These are phyloP conservation scores for Edaphochlamys debaryana DNA, from an alignment of 139 green algal species.

Conservation along the genomic window DNA sequence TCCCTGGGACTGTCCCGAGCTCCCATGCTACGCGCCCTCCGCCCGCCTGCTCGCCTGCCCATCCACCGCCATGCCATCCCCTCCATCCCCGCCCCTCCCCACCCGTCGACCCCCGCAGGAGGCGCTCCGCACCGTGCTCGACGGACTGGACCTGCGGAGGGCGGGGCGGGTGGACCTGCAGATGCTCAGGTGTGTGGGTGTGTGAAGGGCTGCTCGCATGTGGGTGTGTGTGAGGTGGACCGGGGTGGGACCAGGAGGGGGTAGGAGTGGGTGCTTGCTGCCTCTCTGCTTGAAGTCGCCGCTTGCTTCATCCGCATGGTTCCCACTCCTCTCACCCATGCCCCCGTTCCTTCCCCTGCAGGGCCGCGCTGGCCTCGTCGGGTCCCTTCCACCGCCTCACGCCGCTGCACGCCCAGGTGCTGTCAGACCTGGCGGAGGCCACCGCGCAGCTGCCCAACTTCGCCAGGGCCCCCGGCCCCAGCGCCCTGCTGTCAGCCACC, in stretches of 20 bases:
- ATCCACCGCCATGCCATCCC: no score
- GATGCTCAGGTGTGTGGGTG: constrained; percentile 33
- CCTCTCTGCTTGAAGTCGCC: no score
- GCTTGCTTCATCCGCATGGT: no score
- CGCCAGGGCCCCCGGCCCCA: neutral
- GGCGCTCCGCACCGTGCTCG: neutral
- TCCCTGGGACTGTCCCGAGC: no score
- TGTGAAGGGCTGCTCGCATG: no score
- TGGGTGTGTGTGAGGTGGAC: neutral
- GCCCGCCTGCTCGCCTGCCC: no score
- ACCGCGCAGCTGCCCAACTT: constrained; percentile 13
- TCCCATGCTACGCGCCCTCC: no score
- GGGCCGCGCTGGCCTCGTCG: neutral
- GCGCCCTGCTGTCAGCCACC: neutral
- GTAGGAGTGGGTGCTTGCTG: no score
- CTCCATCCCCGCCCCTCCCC: no score
- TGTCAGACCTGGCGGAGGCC: constrained; percentile 17
- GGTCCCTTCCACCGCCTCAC: constrained; percentile 18
- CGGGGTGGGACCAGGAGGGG: no score
- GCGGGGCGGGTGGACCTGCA: constrained; percentile 19
- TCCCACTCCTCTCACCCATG: no score
- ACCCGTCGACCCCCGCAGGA: neutral
- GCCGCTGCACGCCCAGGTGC: constrained; percentile 23
- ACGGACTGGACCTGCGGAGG: constrained; percentile 19
- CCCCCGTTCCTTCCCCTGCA: neutral